Evolutionary conservation across 257 asterid species (phyloP).

Genomic region (Avicennia marina): DNA sequence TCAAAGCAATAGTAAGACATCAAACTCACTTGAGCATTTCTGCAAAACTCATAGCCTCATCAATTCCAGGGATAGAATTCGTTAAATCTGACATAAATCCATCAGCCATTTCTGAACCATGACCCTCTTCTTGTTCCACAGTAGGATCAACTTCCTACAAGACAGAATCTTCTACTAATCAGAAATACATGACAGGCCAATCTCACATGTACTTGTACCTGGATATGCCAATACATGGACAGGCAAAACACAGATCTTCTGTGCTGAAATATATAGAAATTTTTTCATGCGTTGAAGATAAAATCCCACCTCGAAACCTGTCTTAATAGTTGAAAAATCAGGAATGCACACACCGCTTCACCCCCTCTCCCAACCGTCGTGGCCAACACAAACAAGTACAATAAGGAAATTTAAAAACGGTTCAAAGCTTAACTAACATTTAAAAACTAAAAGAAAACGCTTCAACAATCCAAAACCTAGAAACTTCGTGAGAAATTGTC

Average conservation of each 20-base stretch:
- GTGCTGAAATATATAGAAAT: no score
- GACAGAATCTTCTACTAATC: conserved; percentile 10
- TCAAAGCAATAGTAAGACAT: conserved; percentile 5
- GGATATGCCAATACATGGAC: no score
- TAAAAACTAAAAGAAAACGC: neutral
- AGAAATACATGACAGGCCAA: no score
- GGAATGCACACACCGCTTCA: no score
- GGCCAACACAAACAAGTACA: no score
- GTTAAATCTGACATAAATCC: conserved; percentile 84
- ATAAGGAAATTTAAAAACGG: neutral
- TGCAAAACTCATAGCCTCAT: conserved; percentile 98
- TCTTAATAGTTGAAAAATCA: no score
- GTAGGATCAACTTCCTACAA: conserved; percentile 91
- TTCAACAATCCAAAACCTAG: neutral
- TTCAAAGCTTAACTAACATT: neutral
- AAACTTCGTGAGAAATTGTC: neutral
- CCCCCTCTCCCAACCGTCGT: no score
- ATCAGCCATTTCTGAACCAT: conserved; percentile 46
- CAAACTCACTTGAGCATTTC: conserved; percentile 97
- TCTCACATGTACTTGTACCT: no score
- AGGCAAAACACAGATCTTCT: no score
- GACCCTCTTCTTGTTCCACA: conserved; percentile 62
- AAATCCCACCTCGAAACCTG: no score
- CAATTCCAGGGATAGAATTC: conserved; percentile 94
- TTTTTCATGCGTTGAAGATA: no score